Conservation (phyloP, 1,139 yeast genomes). For the Debaryomyces fabryi region DNA sequence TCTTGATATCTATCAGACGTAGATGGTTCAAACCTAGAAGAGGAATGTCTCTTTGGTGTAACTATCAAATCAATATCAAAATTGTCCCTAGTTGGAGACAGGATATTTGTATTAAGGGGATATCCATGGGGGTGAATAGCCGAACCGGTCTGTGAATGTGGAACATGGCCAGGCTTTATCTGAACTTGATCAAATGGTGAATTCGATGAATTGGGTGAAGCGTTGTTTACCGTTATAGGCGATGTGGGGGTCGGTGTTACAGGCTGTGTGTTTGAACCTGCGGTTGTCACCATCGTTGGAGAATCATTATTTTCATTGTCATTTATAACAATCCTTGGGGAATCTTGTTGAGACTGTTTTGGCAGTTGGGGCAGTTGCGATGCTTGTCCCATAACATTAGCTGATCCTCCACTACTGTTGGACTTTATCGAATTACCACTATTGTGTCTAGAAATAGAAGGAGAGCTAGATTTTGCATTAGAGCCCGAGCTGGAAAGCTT, state of each 20-base stretch:
- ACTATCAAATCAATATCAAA: conserved; percentile 51
- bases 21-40: conserved; percentile 88
- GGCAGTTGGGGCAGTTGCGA: conserved; percentile 18
- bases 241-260: conserved; percentile 39
- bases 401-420: conserved; percentile 17
- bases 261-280: conserved; percentile 25
- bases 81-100: conserved; percentile 47
- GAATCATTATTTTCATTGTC: conserved; percentile 12
- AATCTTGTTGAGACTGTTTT: conserved; percentile 17
- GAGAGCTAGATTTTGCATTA: conserved; percentile 31
- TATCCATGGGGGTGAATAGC: conserved; percentile 28
- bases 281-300: conserved; percentile 21
- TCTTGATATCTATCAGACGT: conserved; percentile 63
- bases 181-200: conserved; percentile 18
- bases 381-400: conserved; percentile 19
- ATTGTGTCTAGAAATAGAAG: conserved; percentile 38
- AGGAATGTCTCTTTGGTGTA: conserved; percentile 90
- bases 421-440: conserved; percentile 35
- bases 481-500: conserved; percentile 8
- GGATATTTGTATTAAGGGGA: conserved; percentile 43
- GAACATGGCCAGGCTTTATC: conserved; percentile 7
- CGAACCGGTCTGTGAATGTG: conserved; percentile 32
- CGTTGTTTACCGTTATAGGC: conserved; percentile 20
- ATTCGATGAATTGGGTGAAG: conserved; percentile 11
- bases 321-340: conserved; percentile 36